Evolutionary conservation across 805 yeast species (phyloP), one percentile per base, ranked within the genome.

Genomic region (Pichia pseudocactophila): DNA sequence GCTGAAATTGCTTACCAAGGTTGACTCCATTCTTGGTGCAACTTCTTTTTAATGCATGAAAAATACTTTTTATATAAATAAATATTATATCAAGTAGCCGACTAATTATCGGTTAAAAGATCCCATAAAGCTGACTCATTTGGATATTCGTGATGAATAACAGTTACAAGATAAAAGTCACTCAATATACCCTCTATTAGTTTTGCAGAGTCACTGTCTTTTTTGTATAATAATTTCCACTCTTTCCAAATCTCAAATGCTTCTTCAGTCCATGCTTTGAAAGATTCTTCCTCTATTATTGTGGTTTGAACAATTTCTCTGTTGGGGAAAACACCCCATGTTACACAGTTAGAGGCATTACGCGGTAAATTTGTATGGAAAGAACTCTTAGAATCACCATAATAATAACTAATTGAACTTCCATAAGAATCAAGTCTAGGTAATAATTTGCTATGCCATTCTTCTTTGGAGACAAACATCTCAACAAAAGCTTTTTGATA

Each of bases 261-360:
- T 61, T 92, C 99, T 55, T 89, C 97, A 52, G 82, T 76, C 98
- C 98, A 92, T 0, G 96, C 96, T 51, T 76, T 75, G 67, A 92
- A 90, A 2, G 97, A 86, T 53, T 88, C 96, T 52, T 78, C 83
- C 57, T 89, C 96, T 43, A 92, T 80, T 47, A 89, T 82, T 0
- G 98, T 92, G 0, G 97, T 84, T 61, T 89, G 97, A 30, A 87
- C 75, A 30, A 88, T 80, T 57, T 87, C 96, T 49, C 88, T 76
- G 61, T 81, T 81, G 7, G 95, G 95, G 71, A 92, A 90, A 3
- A 84, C 95, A 48, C 97, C 98, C 98, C 98, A 92, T 1, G 98
- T 92, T 8, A 92, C 94, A 22, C 92, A 95, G 49, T 80, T 82
- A 35, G 87, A 79, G 28, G 75, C 63, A 13, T 64, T 69, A 1